A percentile compares a stretch with the other conserved stretches of the same genome.
phyloP scores from a whole-genome alignment of 1,139 yeast genomes.

The Kodamaea anthophila region DNA sequence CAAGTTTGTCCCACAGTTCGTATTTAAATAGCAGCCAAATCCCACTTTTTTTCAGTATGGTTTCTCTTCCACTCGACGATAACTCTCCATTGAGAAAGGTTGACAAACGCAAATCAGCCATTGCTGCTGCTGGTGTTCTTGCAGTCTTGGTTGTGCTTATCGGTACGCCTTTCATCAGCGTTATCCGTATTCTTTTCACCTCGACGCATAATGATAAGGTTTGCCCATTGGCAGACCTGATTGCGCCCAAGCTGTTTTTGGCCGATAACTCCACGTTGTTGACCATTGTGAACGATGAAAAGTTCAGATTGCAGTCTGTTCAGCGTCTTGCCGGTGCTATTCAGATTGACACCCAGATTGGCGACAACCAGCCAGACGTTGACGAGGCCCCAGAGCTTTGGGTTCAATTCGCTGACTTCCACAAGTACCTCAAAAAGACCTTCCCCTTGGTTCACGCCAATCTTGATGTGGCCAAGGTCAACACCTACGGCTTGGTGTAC shows the following conservation, averaged over 20 bases:
- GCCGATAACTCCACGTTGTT: conserved; percentile 33
- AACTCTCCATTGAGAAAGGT: conserved; percentile 5
- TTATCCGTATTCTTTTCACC: conserved; percentile 16
- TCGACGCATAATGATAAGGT: conserved; percentile 17
- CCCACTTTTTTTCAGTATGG: conserved; percentile 1
- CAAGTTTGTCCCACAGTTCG: too few relatives aligned
- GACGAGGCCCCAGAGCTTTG: conserved; percentile 32
- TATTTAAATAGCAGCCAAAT: too few relatives aligned
- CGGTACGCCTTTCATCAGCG: conserved; percentile 19
- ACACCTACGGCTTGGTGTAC: conserved; percentile 60
- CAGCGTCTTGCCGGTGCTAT: conserved; percentile 37
- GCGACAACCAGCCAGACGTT: conserved; percentile 39
- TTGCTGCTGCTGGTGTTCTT: conserved; percentile 5
- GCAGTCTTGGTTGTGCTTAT: conserved; percentile 14
- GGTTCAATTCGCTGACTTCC: conserved; percentile 43
- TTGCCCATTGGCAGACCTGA: conserved; percentile 27
- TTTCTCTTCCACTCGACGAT: conserved; percentile 6
- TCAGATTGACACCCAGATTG: conserved; percentile 39
- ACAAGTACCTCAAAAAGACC: conserved; percentile 40
- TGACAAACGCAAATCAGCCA: conserved; percentile 2
- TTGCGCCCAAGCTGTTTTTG: conserved; percentile 25
- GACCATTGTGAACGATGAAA: conserved; percentile 24
- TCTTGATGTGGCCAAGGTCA: conserved; percentile 50
- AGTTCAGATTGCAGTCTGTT: conserved; percentile 31
- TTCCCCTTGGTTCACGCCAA: conserved; percentile 54